Evolutionary conservation across 345 rosid species (phyloP).

Genomic region (Pistacia integerrima): DNA sequence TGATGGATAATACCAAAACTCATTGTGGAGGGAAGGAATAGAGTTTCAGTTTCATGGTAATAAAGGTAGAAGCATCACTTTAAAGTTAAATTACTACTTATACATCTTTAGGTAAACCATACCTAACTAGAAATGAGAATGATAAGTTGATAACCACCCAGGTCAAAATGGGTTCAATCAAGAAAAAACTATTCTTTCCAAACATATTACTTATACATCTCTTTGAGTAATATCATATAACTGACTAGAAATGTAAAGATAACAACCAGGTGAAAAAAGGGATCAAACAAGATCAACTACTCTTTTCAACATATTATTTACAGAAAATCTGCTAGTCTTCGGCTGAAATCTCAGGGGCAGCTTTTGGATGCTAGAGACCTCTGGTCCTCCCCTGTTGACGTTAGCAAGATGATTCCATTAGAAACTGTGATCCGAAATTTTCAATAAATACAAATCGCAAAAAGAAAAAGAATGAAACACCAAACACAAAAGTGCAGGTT

Average conservation of each 20-base stretch:
- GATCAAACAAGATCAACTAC: constrained; percentile 23
- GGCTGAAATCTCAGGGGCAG: constrained; percentile 25
- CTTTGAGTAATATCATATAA: constrained; percentile 2
- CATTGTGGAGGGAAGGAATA: neutral
- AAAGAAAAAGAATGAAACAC: neutral
- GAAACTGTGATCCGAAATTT: neutral
- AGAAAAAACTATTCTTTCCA: constrained; percentile 23
- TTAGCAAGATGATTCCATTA: constrained; percentile 12
- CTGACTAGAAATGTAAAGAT: constrained; percentile 1
- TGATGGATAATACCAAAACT: neutral
- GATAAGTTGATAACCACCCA: neutral
- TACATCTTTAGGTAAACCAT: constrained; percentile 11
- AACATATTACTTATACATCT: constrained; percentile 23
- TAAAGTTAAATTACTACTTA: constrained; percentile 8
- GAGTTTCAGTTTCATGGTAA: neutral
- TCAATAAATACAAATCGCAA: neutral
- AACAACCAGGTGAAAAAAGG: neutral
- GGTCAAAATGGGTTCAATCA: constrained; percentile 12
- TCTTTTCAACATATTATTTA: constrained; percentile 29
- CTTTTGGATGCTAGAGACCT: constrained; percentile 17
- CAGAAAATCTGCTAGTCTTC: constrained; percentile 24
- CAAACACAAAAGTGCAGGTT: neutral
- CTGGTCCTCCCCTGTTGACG: constrained; percentile 16
- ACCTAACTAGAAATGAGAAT: neutral
- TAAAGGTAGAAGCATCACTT: neutral